Percentiles rank a stretch among this genome's conserved stretches.
Evolutionary conservation across 805 yeast genomes (phyloP).

Genomic region (Metschnikowia aberdeeniae): DNA sequence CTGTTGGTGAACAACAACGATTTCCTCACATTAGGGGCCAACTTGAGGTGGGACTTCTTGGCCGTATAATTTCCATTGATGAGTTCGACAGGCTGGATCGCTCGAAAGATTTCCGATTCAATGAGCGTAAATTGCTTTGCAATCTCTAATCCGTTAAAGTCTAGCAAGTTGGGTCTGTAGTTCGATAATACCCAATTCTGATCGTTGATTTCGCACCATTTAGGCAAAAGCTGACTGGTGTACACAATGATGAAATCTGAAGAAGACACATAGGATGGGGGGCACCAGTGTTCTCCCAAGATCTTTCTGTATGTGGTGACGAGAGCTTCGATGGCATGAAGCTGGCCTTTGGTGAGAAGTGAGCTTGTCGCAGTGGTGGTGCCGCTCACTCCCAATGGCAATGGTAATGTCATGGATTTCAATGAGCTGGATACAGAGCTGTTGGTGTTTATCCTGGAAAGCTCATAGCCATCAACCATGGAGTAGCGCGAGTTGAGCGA

Average conservation of each 20-base stretch:
- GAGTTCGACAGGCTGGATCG: conserved; percentile 62
- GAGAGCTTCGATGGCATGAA: conserved; percentile 44
- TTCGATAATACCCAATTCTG: conserved; percentile 56
- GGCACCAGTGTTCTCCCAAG: conserved; percentile 48
- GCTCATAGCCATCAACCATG: conserved; percentile 55
- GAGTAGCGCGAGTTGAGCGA: conserved; percentile 34
- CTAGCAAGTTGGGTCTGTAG: conserved; percentile 49
- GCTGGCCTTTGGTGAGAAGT: conserved; percentile 37
- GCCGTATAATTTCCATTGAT: conserved; percentile 60
- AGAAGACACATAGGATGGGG: conserved; percentile 25
- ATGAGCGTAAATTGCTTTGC: conserved; percentile 75
- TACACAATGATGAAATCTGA: conserved; percentile 29
- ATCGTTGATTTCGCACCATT: conserved; percentile 50
- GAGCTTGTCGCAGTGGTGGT: conserved; percentile 38
- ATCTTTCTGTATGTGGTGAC: conserved; percentile 51
- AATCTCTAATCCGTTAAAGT: conserved; percentile 65
- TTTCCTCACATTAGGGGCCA: conserved; percentile 60
- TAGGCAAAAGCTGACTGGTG: conserved; percentile 34
- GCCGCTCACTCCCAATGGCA: conserved; percentile 42
- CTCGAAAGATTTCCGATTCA: conserved; percentile 63
- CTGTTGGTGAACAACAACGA: conserved; percentile 67
- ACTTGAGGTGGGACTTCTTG: conserved; percentile 51
- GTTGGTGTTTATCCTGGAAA: conserved; percentile 48
- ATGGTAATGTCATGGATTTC: conserved; percentile 38
- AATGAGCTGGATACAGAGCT: conserved; percentile 40